Evolutionary conservation across 768 basidiomycete genomes (phyloP), one percentile per base, ranked within the genome.

Genomic region (Kwoniella dendrophila): DNA sequence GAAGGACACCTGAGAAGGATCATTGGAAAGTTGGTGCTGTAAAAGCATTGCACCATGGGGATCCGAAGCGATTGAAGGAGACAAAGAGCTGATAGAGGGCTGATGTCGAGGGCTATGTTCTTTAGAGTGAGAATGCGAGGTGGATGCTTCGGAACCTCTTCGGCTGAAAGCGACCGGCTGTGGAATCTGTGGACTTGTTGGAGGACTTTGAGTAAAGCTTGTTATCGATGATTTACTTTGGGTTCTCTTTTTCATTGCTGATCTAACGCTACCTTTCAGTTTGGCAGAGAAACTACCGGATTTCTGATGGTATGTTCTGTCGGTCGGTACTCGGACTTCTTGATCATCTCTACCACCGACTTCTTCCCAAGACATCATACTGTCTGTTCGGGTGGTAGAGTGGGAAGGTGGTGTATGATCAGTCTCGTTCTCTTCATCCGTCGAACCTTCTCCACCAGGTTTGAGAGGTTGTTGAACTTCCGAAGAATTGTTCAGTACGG

Each of bases 1-100:
- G 54, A 86, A 85, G 3, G 83, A 84, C 7, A 80, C 74, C 34
- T 68, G 62, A 18, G 89, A 89, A 4, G 87, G 85, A 10, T 88
- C 89, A 8, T 86, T 85, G 2, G 89, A 86, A 43, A 69, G 55
- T 43, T 68, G 71, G 55, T 87, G 85, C 71, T 82, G 80, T 10
- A 83, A 20, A 80, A 82, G 54, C 10, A 64, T 32, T 20, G 62
- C 61, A 63, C 14, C 53, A 44, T 43, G 59, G 65, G 43, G 57
- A 27, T 52, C 45, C 55, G 51, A 40, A 2, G 66, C 44, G 3
- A 56, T 10, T 1, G 71, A 67, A 12, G 66, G 62, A 7, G 67
- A 64, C 5, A 74, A 54, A 24, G 71, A 71, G 59, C 56, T 69
- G 54, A 66, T 34, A 20, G 67, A 70, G 32, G 67, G 69, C 54